Evolutionary conservation across 306 rosid species (phyloP), one percentile per base, ranked within the genome.

Genomic region (Rosa rugosa): DNA sequence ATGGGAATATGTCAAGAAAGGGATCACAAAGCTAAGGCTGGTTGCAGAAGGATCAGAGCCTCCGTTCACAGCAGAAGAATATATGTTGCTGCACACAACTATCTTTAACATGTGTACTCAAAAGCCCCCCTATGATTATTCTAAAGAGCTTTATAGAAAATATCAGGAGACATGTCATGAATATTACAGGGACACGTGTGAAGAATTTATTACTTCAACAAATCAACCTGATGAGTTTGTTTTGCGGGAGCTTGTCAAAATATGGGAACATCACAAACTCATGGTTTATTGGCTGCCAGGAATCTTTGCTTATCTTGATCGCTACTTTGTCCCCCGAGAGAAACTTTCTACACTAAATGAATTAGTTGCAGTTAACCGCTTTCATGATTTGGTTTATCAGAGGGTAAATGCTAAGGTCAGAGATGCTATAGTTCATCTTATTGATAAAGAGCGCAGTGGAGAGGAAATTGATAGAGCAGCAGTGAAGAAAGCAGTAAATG

Each of bases 391-490:
- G 73, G 83, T 80, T 49, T 36, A 73, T 18, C 59, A 11, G 75
- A 85, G 71, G 34, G 65, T 87, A 5, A 82, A 77, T 18, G 76
- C 62, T 65, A 82, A 83, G 8, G 85, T 79, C 46, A 88, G 85
- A 76, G 81, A 77, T 65, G 87, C 83, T 17, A 78, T 90, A 56
- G 85, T 88, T 41, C 7, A 73, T 75, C 85, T 88, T 71, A 82
- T 88, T 72, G 70, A 88, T 75, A 89, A 85, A 77, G 92, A 88
- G 75, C 91, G 95, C 0, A 91, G 87, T 56, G 91, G 95, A 10
- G 91, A 88, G 75, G 88, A 87, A 69, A 87, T 90, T 85, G 92
- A 88, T 27, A 77, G 84, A 80, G 86, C 91, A 0, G 75, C 88
- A 66, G 51, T 88, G 77, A 90, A 90, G 82, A 88, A 87, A 51